Conservation (phyloP, 306 rosid species). For the Quercus mongolica region DNA sequence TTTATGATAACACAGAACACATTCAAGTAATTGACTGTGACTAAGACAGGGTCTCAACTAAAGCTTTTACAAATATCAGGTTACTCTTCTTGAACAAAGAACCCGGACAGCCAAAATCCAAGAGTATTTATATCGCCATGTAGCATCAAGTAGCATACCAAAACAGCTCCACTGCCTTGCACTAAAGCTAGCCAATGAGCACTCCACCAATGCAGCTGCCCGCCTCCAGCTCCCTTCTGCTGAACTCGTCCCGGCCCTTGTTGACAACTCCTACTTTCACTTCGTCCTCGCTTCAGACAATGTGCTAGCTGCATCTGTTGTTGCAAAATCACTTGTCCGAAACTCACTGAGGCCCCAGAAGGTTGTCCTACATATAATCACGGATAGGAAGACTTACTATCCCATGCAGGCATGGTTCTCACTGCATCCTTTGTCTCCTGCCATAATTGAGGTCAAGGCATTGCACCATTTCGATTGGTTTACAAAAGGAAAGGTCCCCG, state of each 20-base stretch:
- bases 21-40: not conserved
- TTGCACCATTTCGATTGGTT: conserved; percentile 99
- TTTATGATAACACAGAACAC: not conserved
- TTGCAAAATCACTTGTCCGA: conserved; percentile 76
- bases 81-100: conserved; percentile 80
- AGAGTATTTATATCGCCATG: conserved; percentile 90
- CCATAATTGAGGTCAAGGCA: conserved; percentile 94
- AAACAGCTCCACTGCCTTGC: conserved; percentile 96
- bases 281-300: conserved; percentile 96
- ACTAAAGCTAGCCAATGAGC: conserved; percentile 81
- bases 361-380: conserved; percentile 84
- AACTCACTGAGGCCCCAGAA: conserved; percentile 63
- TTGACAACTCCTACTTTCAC: conserved; percentile 78
- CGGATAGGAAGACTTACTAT: conserved; percentile 84
- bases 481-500: conserved; percentile 92
- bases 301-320: conserved; percentile 87
- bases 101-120: conserved; percentile 93
- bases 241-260: conserved; percentile 88
- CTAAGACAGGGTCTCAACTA: not conserved
- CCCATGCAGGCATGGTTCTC: conserved; percentile 99
- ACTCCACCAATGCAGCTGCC: conserved; percentile 88
- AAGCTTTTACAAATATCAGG: conserved; percentile 27
- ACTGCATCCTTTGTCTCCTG: conserved; percentile 76
- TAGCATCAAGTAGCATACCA: conserved; percentile 99
- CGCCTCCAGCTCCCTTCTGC: conserved; percentile 95